phyloP scores from a whole-genome alignment of 345 rosid genomes.

The Ricinus communis region DNA sequence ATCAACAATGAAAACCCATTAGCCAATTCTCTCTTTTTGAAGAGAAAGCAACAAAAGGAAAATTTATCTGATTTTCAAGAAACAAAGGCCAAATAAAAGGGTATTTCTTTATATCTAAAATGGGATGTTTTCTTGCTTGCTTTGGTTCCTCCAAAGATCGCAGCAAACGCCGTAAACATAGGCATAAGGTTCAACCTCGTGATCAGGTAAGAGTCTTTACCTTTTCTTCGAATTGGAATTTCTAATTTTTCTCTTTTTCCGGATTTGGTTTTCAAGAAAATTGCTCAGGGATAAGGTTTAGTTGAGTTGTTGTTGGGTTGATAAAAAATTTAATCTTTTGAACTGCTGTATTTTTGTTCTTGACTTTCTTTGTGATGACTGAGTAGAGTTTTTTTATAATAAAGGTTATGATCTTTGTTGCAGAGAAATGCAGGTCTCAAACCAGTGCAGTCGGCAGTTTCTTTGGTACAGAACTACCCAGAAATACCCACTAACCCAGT shows the following conservation, averaged over 20 bases:
- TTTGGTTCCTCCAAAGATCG: constrained; percentile 79
- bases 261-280: constrained; percentile 9
- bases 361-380: background rate
- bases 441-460: constrained; percentile 33
- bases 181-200: constrained; percentile 47
- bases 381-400: constrained; percentile 18
- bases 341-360: background rate
- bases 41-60: background rate
- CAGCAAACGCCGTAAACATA: constrained; percentile 46
- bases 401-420: constrained; percentile 2
- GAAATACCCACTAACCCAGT: constrained; percentile 29
- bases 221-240: too few relatives aligned
- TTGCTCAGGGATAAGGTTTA: background rate
- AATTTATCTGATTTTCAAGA: background rate
- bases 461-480: constrained; percentile 28
- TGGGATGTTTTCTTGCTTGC: constrained; percentile 88
- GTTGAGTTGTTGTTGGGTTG: background rate
- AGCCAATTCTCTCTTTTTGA: constrained; percentile 2
- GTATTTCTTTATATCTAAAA: constrained; percentile 16
- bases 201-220: constrained; percentile 34
- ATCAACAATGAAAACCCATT: constrained; percentile 32
- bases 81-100: background rate
- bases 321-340: background rate
- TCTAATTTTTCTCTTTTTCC: too few relatives aligned
- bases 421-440: constrained; percentile 38